Evolutionary conservation across 1,284 basidiomycete genomes (phyloP).

Genomic region (Cutaneotrichosporon sp.): DNA sequence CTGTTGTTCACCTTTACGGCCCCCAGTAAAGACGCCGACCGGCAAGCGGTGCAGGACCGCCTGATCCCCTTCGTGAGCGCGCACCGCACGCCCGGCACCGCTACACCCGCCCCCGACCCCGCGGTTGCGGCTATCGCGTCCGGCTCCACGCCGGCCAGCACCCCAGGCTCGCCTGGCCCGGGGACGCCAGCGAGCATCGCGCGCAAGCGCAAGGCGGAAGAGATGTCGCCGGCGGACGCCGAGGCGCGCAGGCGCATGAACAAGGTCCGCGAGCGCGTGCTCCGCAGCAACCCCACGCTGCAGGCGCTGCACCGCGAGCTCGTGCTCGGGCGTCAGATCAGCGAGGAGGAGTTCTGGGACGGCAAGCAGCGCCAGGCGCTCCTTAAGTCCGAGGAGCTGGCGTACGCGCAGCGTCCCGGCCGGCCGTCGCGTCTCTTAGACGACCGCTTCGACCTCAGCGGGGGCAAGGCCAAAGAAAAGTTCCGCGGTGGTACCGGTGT

Average conservation of each 20-base stretch:
- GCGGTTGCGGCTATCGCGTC: constrained; percentile 15
- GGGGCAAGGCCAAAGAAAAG: constrained; percentile 29
- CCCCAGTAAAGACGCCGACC: constrained; percentile 31
- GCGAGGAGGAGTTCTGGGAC: constrained; percentile 93
- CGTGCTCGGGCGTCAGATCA: constrained; percentile 79
- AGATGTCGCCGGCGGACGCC: constrained; percentile 13
- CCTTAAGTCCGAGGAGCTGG: constrained; percentile 69
- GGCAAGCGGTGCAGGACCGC: constrained; percentile 47
- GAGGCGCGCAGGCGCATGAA: constrained; percentile 55
- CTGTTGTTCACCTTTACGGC: constrained; percentile 50
- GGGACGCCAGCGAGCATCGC: constrained; percentile 18
- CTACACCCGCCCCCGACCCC: constrained; percentile 13
- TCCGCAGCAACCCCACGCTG: constrained; percentile 73
- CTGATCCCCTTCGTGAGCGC: constrained; percentile 49
- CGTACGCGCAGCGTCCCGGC: constrained; percentile 68
- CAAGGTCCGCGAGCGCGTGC: constrained; percentile 64
- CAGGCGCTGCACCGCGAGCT: constrained; percentile 78
- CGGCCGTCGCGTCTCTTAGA: constrained; percentile 84
- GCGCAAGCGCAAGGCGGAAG: constrained; percentile 23
- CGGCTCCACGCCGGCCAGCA: constrained; percentile 15
- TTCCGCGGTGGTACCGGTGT: constrained; percentile 46
- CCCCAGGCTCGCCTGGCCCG: background rate
- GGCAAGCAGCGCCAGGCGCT: constrained; percentile 69
- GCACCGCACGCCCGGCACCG: constrained; percentile 32
- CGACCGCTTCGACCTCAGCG: constrained; percentile 71